Evolutionary conservation across 1,139 yeast genomes (phyloP), one percentile per base, ranked within the genome.

Genomic region (Lodderomyces beijingensis): DNA sequence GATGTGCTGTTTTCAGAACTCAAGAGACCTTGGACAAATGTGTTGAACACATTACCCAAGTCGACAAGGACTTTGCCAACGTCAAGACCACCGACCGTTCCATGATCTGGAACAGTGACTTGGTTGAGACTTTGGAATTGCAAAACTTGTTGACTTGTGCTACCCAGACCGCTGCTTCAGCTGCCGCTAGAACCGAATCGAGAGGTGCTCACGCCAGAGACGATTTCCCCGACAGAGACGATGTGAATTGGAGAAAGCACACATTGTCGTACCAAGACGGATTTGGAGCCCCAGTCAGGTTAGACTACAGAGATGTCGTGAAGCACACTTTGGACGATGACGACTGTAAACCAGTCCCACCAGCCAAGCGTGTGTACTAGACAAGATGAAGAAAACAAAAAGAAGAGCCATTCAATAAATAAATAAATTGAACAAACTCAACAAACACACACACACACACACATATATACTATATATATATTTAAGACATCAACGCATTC

Each of bases 191-290:
- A 76, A 82, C 71, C 55, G 98, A 91, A 71, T 88, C 96, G 31
- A 87, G 98, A 75, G 98, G 98, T 71, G 98, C 98, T 34, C 98
- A 91, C 57, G 97, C 98, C 44, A 84, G 97, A 73, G 98, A 91
- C 65, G 98, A 91, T 64, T 89, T 65, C 71, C 96, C 94, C 54
- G 81, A 79, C 42, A 87, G 98, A 79, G 95, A 91, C 56, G 98
- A 91, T 59, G 88, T 58, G 41, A 71, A 87, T 73, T 91, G 98
- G 98, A 87, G 88, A 93, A 91, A 91, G 73, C 98, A 91, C 68
- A 77, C 96, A 33, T 72, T 91, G 57, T 86, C 97, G 35, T 91
- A 94, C 28, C 97, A 91, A 71, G 55, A 64, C 39, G 62, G 65
- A 27, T 70, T 71, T 43, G 95, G 93, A 53, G 91, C 74, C 33